phyloP scores from a whole-genome alignment of 305 asterid genomes.

The Solanum chacoense region DNA sequence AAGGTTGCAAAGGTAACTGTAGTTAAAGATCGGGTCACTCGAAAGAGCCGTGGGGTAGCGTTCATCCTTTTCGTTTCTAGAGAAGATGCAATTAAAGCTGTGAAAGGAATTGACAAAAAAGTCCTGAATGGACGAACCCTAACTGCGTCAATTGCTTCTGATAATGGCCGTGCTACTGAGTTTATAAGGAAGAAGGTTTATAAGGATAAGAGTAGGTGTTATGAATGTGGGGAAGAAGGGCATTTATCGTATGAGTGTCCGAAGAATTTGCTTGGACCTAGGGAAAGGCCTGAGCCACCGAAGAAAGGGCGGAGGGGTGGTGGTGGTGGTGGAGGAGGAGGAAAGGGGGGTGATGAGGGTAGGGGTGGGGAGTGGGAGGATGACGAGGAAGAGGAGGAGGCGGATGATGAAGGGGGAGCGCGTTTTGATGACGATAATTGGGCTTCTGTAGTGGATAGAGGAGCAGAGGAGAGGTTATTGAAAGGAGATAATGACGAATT shows the following conservation, averaged over 20 bases:
- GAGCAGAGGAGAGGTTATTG: constrained; percentile 62
- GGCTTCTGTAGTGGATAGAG: constrained; percentile 89
- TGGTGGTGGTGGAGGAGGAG: constrained; percentile 22
- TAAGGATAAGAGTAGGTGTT: constrained; percentile 91
- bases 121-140: constrained; percentile 74
- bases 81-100: constrained; percentile 74
- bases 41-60: constrained; percentile 84
- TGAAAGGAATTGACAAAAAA: constrained; percentile 55
- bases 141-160: constrained; percentile 79
- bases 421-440: constrained; percentile 62
- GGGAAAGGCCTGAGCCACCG: constrained; percentile 67
- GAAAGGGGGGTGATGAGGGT: constrained; percentile 5
- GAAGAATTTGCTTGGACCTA: constrained; percentile 58
- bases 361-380: constrained; percentile 26
- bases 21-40: constrained; percentile 69
- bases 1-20: constrained; percentile 92
- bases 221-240: constrained; percentile 90
- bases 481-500: constrained; percentile 18
- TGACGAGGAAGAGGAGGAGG: constrained; percentile 20
- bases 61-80: constrained; percentile 71
- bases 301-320: constrained; percentile 55
- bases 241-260: constrained; percentile 95
- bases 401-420: background rate
- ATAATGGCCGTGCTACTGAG: constrained; percentile 91
- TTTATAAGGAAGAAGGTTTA: constrained; percentile 74